These are phyloP conservation scores for Nemania serpens DNA, from an alignment of 2,329 filamentous ascomycete genomes.

Conservation along the genomic window DNA sequence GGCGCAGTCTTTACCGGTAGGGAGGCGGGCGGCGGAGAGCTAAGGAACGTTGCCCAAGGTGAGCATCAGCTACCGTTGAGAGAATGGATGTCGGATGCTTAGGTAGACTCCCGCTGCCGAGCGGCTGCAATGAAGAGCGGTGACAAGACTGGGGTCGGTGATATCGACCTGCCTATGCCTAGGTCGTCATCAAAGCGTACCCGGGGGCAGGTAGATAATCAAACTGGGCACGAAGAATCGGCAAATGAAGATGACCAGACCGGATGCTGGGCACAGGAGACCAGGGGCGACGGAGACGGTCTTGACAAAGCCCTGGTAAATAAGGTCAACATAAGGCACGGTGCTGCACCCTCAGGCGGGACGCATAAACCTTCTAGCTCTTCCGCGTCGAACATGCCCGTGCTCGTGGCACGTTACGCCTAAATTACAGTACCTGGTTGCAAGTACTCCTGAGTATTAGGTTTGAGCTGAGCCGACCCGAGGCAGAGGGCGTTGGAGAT, in stretches of 20 bases:
- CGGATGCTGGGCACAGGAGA: not conserved
- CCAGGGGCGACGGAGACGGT: not conserved
- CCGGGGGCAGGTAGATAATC: not conserved
- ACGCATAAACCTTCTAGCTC: slow-evolving; percentile 1
- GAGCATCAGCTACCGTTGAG: not conserved
- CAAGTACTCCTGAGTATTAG: not conserved
- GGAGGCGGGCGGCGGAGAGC: not conserved
- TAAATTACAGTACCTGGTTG: not conserved
- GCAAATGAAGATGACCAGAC: not conserved
- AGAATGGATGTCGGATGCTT: not conserved
- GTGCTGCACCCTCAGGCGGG: not conserved
- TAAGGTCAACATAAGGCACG: not conserved
- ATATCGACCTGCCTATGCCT: not conserved
- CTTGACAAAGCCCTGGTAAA: not conserved
- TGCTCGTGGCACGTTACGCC: not conserved
- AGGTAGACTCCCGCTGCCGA: not conserved
- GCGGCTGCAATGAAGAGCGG: not conserved
- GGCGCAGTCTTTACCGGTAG: not conserved
- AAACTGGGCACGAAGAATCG: not conserved
- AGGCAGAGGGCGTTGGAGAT: not conserved
- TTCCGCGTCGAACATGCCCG: not conserved
- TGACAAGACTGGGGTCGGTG: not conserved
- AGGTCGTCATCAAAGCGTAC: not conserved
- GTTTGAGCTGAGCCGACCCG: not conserved
- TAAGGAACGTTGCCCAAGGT: not conserved